Evolutionary conservation across 805 yeast species (phyloP), one percentile per base, ranked within the genome.

Genomic region (Kuraishia capsulata): DNA sequence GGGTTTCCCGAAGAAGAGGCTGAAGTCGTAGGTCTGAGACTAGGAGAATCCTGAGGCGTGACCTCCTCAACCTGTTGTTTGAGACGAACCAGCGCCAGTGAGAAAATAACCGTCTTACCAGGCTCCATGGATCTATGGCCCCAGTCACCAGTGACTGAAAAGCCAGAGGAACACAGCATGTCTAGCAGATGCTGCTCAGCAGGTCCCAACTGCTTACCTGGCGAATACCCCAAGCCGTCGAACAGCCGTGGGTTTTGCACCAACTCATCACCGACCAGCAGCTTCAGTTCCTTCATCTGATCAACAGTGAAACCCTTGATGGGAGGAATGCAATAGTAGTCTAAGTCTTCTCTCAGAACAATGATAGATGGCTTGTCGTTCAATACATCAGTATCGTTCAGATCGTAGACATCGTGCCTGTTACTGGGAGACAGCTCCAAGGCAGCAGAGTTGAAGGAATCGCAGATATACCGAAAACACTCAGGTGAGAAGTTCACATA

Each of bases 121-220:
- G 94, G 90, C 54, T 89, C 97, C 48, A 81, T 69, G n/a, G 85
- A 76, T 44, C 98, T 69, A 52, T 78, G 80, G 3, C 96, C 97
- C 98, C 98, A 92, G 13, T 57, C 49, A 23, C 83, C 86, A 17
- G 66, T 65, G 10, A 71, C 60, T 3, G 64, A 58, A 46, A 88
- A 85, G 1, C 98, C 98, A 0, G 95, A 81, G 0, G 90, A 71
- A 51, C 96, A 88, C 39, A 92, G 70, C 98, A 92, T 92, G 45
- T 88, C 97, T 62, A 86, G 73, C 34, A 92, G 68, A 58, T 90
- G 97, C 58, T 84, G 90, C 57, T 92, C 98, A 1, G 98, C 97
- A 13, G 95, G 81, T 5, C 88, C 89, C 43, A 83, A 58, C 26
- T 64, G 65, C 47, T 74, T 77, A 2, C 67, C 69, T 2, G 67